A percentile compares a stretch with the other conserved stretches of the same genome.
These are phyloP conservation scores for Gloeopeniophorella convolvens DNA, from an alignment of 768 basidiomycete genomes.

Conservation along the genomic window DNA sequence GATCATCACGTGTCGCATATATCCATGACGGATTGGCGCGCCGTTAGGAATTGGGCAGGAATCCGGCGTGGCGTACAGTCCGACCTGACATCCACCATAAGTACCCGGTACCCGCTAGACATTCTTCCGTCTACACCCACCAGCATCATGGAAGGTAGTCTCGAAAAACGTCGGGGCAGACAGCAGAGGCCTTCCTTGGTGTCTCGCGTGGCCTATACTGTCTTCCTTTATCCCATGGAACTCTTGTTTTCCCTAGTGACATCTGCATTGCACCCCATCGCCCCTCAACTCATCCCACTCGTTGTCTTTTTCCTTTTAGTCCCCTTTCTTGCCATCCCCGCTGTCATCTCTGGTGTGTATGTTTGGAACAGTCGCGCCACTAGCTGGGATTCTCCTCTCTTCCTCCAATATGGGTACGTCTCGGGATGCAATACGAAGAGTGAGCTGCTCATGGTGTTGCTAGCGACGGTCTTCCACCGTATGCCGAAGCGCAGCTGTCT, in stretches of 20 bases:
- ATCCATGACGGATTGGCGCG: no score
- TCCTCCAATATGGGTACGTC: conserved; percentile 76
- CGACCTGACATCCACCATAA: no score
- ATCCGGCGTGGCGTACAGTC: no score
- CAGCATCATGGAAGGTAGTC: conserved; percentile 11
- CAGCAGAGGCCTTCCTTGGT: not conserved
- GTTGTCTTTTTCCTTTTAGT: conserved; percentile 53
- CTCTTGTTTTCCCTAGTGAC: conserved; percentile 24
- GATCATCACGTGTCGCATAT: not conserved
- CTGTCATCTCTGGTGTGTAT: conserved; percentile 60
- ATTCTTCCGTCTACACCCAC: not conserved
- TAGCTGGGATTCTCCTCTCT: conserved; percentile 61
- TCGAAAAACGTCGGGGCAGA: conserved; percentile 8
- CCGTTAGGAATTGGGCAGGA: no score
- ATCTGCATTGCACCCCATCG: conserved; percentile 38
- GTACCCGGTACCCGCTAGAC: no score
- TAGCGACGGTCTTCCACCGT: conserved; percentile 62
- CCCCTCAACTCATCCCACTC: conserved; percentile 61
- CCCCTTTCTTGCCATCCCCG: conserved; percentile 55
- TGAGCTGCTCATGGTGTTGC: conserved; percentile 2
- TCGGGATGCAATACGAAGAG: not conserved
- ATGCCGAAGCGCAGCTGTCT: conserved; percentile 50
- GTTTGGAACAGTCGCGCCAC: conserved; percentile 70
- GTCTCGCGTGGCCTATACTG: not conserved
- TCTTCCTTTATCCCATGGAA: conserved; percentile 21